These are phyloP conservation scores for Sinapis alba DNA, from an alignment of 441 rosid genomes.

Conservation along the genomic window DNA sequence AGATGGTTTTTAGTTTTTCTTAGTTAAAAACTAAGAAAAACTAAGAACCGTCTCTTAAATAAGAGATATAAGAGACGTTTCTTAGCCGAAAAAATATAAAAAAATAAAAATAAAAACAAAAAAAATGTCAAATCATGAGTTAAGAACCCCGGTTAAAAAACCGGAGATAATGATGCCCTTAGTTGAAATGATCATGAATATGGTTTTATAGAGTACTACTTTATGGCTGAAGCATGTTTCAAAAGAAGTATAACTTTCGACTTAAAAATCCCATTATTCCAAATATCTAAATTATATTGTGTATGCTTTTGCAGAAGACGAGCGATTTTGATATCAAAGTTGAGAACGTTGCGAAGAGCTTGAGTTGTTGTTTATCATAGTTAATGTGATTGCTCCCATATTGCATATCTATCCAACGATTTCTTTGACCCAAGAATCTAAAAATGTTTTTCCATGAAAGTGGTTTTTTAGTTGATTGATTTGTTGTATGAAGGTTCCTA, in stretches of 20 bases:
- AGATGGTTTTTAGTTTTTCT: too few species aligned
- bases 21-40: too few species aligned
- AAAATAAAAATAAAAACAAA: too few species aligned
- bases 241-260: background rate
- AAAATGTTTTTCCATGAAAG: constrained; percentile 18
- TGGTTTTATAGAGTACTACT: background rate
- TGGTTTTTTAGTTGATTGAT: background rate
- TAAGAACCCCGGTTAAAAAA: too few species aligned
- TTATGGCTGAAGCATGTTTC: constrained; percentile 5
- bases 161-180: too few species aligned
- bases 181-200: background rate
- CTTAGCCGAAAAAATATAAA: too few species aligned
- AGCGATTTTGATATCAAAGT: constrained; percentile 47
- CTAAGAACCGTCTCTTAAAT: too few species aligned
- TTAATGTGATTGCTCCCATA: constrained; percentile 36
- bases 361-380: constrained; percentile 51
- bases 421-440: background rate
- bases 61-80: too few species aligned
- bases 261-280: background rate
- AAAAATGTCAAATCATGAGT: too few species aligned
- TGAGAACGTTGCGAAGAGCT: constrained; percentile 57
- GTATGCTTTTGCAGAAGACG: constrained; percentile 55
- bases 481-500: background rate
- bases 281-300: background rate
- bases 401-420: background rate